Evolutionary conservation across 768 basidiomycete species (phyloP).

Genomic region (Cyclocybe aegerita): DNA sequence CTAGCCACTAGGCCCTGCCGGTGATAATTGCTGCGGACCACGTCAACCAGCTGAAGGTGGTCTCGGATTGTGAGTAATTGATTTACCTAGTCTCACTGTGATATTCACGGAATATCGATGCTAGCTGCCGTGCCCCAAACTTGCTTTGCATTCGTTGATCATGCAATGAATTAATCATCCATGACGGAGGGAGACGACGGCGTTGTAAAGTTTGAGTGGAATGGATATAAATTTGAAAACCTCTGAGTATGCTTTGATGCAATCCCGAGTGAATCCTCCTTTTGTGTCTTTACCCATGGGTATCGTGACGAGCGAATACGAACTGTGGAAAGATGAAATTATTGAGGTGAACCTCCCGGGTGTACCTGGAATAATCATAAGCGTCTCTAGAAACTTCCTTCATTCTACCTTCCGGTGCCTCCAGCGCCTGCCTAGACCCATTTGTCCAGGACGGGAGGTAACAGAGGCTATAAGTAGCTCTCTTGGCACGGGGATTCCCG

Average conservation of each 20-base stretch:
- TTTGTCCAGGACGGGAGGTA: no score
- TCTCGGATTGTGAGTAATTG: not conserved
- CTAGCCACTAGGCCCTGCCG: not conserved
- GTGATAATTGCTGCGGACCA: not conserved
- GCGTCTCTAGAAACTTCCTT: no score
- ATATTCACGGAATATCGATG: not conserved
- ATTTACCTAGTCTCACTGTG: no score
- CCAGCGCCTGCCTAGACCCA: no score
- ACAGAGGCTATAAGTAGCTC: no score
- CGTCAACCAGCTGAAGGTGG: not conserved
- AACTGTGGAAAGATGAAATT: not conserved
- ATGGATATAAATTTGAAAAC: not conserved
- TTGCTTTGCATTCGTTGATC: conserved; percentile 15
- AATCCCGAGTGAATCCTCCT: no score
- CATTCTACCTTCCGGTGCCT: no score
- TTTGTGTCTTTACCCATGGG: no score
- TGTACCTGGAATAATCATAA: no score
- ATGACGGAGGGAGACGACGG: not conserved
- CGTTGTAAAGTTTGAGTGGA: not conserved
- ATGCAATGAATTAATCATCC: not conserved
- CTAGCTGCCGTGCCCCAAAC: conserved; percentile 17
- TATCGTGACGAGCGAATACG: not conserved
- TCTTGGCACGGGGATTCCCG: no score
- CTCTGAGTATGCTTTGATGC: no score
- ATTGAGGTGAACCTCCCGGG: no score